Evolutionary conservation across 371 early-diverging fungal genomes (phyloP).

Genomic region (Mortierella sp.): DNA sequence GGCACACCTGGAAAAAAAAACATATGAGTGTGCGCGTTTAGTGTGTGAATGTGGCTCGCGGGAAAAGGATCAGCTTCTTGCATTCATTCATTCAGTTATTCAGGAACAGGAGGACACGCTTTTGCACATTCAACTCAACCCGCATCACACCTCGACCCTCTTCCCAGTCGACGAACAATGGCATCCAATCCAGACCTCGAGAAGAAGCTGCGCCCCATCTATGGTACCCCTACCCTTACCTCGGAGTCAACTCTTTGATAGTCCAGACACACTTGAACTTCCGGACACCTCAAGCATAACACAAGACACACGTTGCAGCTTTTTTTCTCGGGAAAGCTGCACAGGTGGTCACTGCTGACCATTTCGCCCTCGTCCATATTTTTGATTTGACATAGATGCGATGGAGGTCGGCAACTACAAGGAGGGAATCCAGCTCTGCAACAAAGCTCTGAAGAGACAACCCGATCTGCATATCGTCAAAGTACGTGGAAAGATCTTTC

Average conservation of each 20-base stretch:
- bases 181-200: constrained; percentile 46
- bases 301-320: neutral
- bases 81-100: neutral
- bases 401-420: constrained; percentile 81
- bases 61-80: neutral
- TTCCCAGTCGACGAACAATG: constrained; percentile 14
- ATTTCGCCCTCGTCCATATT: neutral
- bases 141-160: neutral
- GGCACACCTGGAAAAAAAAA: neutral
- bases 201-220: constrained; percentile 53
- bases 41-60: neutral
- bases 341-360: neutral
- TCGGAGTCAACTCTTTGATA: neutral
- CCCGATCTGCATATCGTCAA: constrained; percentile 76
- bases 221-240: constrained; percentile 27
- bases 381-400: constrained; percentile 66
- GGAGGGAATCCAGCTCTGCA: constrained; percentile 74
- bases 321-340: neutral
- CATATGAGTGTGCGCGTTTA: neutral
- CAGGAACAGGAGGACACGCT: constrained; percentile 1
- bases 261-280: neutral
- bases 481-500: constrained; percentile 53
- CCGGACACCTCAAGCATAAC: neutral
- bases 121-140: neutral
- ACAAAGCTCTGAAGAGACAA: constrained; percentile 81